Evolutionary conservation across 2,329 filamentous ascomycete genomes (phyloP).

Genomic region (Cladobotryum protrusum): DNA sequence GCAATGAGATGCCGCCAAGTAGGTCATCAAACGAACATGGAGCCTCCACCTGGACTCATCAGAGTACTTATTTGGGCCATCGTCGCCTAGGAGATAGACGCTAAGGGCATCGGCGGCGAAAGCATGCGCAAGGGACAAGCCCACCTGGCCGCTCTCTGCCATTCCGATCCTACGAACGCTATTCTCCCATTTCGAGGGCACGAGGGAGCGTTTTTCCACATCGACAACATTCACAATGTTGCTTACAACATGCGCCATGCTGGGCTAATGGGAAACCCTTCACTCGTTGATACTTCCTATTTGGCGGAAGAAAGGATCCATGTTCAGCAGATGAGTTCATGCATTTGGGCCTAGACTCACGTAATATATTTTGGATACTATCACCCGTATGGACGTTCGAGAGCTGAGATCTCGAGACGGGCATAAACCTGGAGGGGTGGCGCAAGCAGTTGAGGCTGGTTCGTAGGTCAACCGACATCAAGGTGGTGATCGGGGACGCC

Average conservation of each 20-base stretch:
- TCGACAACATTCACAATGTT: conserved; percentile 13
- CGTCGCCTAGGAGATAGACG: conserved; percentile 67
- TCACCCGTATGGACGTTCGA: conserved; percentile 51
- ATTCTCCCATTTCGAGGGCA: conserved; percentile 47
- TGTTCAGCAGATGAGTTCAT: conserved; percentile 1
- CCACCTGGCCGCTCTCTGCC: conserved; percentile 65
- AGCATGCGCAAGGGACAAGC: conserved; percentile 65
- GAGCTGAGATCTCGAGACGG: conserved; percentile 49
- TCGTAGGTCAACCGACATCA: conserved; percentile 55
- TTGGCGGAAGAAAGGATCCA: not conserved
- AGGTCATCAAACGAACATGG: conserved; percentile 71
- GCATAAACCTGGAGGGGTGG: conserved; percentile 52
- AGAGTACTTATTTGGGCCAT: conserved; percentile 57
- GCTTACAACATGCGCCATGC: conserved; percentile 11
- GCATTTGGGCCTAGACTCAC: conserved; percentile 22
- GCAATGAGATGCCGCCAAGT: conserved; percentile 69
- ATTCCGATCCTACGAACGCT: conserved; percentile 57
- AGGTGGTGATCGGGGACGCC: conserved; percentile 31
- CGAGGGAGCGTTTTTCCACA: conserved; percentile 35
- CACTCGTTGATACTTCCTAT: conserved; percentile 9
- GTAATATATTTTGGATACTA: conserved; percentile 49
- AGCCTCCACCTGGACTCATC: conserved; percentile 68
- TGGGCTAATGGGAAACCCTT: conserved; percentile 5
- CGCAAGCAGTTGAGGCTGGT: conserved; percentile 50
- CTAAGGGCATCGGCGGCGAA: conserved; percentile 71